phyloP scores from a whole-genome alignment of 2,329 filamentous ascomycete genomes.

The Drechslerella stenobrocha region DNA sequence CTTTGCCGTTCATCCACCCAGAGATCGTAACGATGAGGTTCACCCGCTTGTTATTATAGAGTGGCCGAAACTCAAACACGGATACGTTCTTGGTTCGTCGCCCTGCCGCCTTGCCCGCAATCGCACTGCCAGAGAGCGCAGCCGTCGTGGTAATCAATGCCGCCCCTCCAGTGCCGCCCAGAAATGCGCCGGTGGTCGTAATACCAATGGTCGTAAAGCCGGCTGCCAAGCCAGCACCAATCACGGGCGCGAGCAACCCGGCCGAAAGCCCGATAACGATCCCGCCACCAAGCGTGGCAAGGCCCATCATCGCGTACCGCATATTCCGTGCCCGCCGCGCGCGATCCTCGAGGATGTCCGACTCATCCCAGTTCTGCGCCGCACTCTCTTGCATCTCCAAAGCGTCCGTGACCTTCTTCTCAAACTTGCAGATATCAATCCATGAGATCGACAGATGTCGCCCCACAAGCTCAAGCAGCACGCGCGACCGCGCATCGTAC shows the following conservation, averaged over 20 bases:
- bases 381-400: slow-evolving; percentile 94
- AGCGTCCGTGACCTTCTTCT: slow-evolving; percentile 94
- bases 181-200: slow-evolving; percentile 81
- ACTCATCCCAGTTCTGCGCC: slow-evolving; percentile 94
- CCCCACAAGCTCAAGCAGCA: slow-evolving; percentile 80
- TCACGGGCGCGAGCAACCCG: slow-evolving; percentile 74
- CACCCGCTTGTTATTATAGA: slow-evolving; percentile 97
- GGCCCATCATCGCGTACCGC: slow-evolving; percentile 84
- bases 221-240: slow-evolving; percentile 83
- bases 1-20: slow-evolving; percentile 97
- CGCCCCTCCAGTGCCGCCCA: slow-evolving; percentile 87
- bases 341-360: slow-evolving; percentile 85
- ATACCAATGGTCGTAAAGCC: slow-evolving; percentile 95
- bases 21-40: slow-evolving; percentile 94
- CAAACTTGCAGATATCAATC: slow-evolving; percentile 93
- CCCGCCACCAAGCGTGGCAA: slow-evolving; percentile 85
- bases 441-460: slow-evolving; percentile 78
- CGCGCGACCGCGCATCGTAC: slow-evolving; percentile 86
- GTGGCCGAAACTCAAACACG: slow-evolving; percentile 93
- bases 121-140: slow-evolving; percentile 80
- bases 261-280: slow-evolving; percentile 79
- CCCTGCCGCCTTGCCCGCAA: slow-evolving; percentile 82
- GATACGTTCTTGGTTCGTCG: slow-evolving; percentile 86
- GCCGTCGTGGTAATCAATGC: slow-evolving; percentile 91
- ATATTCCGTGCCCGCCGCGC: slow-evolving; percentile 78